Conservation (phyloP, 768 basidiomycete genomes). For the Mycena crocata region DNA sequence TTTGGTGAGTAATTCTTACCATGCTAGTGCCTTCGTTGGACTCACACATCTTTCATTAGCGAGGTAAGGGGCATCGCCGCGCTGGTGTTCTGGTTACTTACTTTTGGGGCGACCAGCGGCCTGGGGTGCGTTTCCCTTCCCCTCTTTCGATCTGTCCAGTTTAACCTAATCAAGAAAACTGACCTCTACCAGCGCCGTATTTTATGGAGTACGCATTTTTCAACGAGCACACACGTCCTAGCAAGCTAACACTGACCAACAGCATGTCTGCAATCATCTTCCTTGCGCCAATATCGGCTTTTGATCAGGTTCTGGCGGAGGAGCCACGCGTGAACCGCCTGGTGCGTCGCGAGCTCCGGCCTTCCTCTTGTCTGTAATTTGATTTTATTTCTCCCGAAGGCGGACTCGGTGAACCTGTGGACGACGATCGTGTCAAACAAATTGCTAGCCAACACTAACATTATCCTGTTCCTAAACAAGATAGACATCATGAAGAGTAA, state of each 20-base stretch:
- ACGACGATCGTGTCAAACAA: constrained; percentile 77
- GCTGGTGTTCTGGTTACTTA: constrained; percentile 10
- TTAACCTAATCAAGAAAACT: neutral
- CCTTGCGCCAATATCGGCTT: constrained; percentile 76
- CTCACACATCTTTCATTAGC: constrained; percentile 37
- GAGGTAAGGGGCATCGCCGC: constrained; percentile 39
- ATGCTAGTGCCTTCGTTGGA: neutral
- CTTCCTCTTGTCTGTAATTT: neutral
- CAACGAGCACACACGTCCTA: too few relatives aligned
- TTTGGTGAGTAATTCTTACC: constrained; percentile 55
- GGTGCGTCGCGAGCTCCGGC: constrained; percentile 45
- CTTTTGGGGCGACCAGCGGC: constrained; percentile 54
- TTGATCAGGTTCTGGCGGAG: constrained; percentile 78
- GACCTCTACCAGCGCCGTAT: constrained; percentile 47
- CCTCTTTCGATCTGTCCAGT: neutral
- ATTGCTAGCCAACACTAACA: constrained; percentile 75
- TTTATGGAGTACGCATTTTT: too few relatives aligned
- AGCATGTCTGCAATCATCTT: constrained; percentile 80
- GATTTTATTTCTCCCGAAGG: constrained; percentile 50
- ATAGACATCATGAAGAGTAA: constrained; percentile 80
- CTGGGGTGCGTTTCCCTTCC: constrained; percentile 71
- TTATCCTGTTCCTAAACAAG: constrained; percentile 87
- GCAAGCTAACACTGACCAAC: too few relatives aligned
- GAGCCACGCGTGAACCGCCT: constrained; percentile 72
- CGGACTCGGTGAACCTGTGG: constrained; percentile 84